These are phyloP conservation scores for Epichloe elymi DNA, from an alignment of 2,329 filamentous ascomycete species.

Conservation along the genomic window DNA sequence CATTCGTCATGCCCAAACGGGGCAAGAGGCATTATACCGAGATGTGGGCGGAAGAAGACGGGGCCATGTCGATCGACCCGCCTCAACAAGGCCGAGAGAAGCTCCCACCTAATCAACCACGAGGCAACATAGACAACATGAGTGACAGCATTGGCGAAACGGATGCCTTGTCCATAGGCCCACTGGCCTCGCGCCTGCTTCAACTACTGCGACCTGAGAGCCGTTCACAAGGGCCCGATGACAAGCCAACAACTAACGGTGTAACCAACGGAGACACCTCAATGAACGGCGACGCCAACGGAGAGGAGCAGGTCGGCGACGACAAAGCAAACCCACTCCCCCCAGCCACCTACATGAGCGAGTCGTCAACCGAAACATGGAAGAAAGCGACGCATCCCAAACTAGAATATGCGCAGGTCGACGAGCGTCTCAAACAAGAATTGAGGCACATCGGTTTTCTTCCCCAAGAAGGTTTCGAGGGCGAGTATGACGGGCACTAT, in stretches of 20 bases:
- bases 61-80: slow-evolving; percentile 59
- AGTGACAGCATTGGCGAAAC: slow-evolving; percentile 78
- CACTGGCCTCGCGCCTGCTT: slow-evolving; percentile 69
- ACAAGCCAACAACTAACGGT: slow-evolving; percentile 40
- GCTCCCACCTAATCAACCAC: slow-evolving; percentile 65
- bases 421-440: slow-evolving; percentile 84
- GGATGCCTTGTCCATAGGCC: slow-evolving; percentile 78
- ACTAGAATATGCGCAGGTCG: slow-evolving; percentile 73
- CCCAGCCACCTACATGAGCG: slow-evolving; percentile 67
- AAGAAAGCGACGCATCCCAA: slow-evolving; percentile 64
- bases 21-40: slow-evolving; percentile 80
- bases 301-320: slow-evolving; percentile 19
- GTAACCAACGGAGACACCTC: slow-evolving; percentile 40
- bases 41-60: slow-evolving; percentile 90
- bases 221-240: slow-evolving; percentile 41
- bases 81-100: slow-evolving; percentile 48
- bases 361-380: slow-evolving; percentile 63
- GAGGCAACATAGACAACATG: slow-evolving; percentile 76
- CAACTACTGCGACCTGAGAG: slow-evolving; percentile 70
- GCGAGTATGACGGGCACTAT: slow-evolving; percentile 78
- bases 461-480: slow-evolving; percentile 46
- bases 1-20: slow-evolving; percentile 76
- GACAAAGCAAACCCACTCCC: slow-evolving; percentile 28
- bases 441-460: slow-evolving; percentile 83
- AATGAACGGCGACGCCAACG: slow-evolving; percentile 35